phyloP scores from a whole-genome alignment of 1,139 yeast genomes.

The Hanseniaspora sp. region DNA sequence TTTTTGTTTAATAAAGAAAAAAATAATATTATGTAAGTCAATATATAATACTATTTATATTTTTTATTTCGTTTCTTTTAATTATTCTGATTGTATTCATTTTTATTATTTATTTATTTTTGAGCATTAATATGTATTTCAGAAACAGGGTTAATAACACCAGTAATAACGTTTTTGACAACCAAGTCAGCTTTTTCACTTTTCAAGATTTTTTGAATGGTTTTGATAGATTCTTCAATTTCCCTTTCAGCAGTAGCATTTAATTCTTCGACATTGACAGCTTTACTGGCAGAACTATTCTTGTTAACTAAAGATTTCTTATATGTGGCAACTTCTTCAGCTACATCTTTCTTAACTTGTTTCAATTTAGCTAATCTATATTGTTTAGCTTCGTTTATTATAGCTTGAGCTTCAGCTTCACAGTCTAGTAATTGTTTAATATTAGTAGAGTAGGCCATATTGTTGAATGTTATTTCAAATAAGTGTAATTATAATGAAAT shows the following conservation, averaged over 20 bases:
- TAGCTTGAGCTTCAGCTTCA: constrained; percentile 92
- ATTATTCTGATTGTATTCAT: no score
- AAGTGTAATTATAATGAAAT: no score
- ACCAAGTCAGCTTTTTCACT: constrained; percentile 52
- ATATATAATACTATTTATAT: no score
- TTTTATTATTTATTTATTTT: background rate
- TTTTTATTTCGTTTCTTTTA: no score
- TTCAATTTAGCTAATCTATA: constrained; percentile 54
- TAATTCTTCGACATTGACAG: constrained; percentile 31
- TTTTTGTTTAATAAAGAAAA: no score
- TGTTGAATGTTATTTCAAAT: no score
- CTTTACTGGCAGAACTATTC: constrained; percentile 31
- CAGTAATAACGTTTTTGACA: constrained; percentile 63
- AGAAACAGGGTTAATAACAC: constrained; percentile 70
- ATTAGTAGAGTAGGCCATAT: constrained; percentile 10
- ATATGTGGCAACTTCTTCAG: constrained; percentile 77
- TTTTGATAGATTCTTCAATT: constrained; percentile 49
- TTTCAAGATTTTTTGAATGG: constrained; percentile 51
- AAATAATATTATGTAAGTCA: no score
- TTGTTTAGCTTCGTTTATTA: constrained; percentile 70
- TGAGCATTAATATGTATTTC: constrained; percentile 73
- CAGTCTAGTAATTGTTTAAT: constrained; percentile 38
- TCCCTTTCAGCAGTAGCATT: constrained; percentile 60
- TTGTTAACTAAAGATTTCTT: constrained; percentile 58
- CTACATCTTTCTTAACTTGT: constrained; percentile 90